These are phyloP conservation scores for Penicillium maclennaniae DNA, from an alignment of 495 filamentous ascomycete species.

Conservation along the genomic window DNA sequence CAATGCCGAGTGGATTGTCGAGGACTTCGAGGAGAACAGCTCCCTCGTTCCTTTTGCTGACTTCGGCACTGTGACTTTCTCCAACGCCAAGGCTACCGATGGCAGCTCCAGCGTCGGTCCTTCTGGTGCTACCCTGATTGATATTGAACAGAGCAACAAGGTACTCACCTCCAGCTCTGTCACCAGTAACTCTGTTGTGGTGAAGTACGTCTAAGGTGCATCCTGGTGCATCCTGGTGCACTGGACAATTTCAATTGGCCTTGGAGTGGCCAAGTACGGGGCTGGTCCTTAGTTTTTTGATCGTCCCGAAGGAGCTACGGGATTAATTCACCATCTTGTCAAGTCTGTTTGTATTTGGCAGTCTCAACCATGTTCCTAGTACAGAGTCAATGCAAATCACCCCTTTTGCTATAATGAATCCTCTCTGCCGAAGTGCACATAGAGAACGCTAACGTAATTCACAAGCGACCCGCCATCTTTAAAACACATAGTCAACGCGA, in stretches of 20 bases:
- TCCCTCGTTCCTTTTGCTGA: slow-evolving; percentile 48
- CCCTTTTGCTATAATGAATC: not conserved
- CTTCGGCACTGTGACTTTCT: slow-evolving; percentile 50
- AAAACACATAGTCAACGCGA: no score
- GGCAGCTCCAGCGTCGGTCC: slow-evolving; percentile 25
- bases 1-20: slow-evolving; percentile 63
- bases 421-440: no score
- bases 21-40: slow-evolving; percentile 47
- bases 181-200: slow-evolving; percentile 19
- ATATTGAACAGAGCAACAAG: slow-evolving; percentile 41
- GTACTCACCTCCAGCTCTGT: slow-evolving; percentile 42
- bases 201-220: slow-evolving; percentile 14
- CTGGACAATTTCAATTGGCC: not conserved
- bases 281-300: not conserved
- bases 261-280: not conserved
- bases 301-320: not conserved
- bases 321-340: not conserved
- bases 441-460: no score
- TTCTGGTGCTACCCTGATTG: slow-evolving; percentile 39
- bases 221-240: not conserved
- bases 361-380: not conserved
- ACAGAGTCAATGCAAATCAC: not conserved
- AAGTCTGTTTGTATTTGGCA: not conserved
- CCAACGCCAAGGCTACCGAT: slow-evolving; percentile 26
- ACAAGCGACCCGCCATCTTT: no score